Evolutionary conservation across 768 basidiomycete genomes (phyloP).

Genomic region (Saitozyma sp.): DNA sequence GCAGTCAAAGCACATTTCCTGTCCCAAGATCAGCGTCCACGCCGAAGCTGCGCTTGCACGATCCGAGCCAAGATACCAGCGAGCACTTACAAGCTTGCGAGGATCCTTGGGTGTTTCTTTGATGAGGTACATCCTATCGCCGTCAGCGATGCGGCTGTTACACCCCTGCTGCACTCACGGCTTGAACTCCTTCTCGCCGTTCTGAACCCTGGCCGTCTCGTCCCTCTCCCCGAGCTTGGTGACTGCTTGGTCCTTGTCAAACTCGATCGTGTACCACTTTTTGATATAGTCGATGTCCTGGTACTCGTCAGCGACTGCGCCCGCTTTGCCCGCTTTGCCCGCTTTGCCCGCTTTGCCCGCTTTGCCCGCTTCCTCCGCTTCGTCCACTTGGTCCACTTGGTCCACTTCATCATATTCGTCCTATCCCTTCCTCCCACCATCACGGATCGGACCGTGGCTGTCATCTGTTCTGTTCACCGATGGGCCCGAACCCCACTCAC

Average conservation of each 20-base stretch:
- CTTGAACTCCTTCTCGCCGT: conserved; percentile 51
- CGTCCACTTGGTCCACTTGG: too few species aligned
- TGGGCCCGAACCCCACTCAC: conserved; percentile 23
- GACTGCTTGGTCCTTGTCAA: conserved; percentile 44
- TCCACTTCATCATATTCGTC: background rate
- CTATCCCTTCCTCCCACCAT: background rate
- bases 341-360: too few species aligned
- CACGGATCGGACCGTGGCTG: background rate
- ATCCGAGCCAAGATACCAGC: background rate
- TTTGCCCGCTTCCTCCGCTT: too few species aligned
- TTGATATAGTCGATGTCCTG: conserved; percentile 53
- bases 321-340: too few species aligned
- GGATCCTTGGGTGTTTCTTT: conserved; percentile 50
- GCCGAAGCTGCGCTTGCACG: background rate
- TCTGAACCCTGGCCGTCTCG: conserved; percentile 46
- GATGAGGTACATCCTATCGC: conserved; percentile 54
- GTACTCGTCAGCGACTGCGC: conserved; percentile 3
- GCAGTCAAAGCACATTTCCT: conserved; percentile 55
- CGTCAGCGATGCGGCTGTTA: too few species aligned
- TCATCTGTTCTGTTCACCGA: background rate
- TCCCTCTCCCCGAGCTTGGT: conserved; percentile 50
- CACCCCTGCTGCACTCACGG: conserved; percentile 45
- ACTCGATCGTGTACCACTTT: conserved; percentile 53
- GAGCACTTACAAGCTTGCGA: conserved; percentile 38
- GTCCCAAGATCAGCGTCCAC: conserved; percentile 1